Percentiles rank a stretch among this genome's conserved stretches.
Evolutionary conservation across 2,329 filamentous ascomycete species (phyloP).

Genomic region (Plectosphaerella sp.): DNA sequence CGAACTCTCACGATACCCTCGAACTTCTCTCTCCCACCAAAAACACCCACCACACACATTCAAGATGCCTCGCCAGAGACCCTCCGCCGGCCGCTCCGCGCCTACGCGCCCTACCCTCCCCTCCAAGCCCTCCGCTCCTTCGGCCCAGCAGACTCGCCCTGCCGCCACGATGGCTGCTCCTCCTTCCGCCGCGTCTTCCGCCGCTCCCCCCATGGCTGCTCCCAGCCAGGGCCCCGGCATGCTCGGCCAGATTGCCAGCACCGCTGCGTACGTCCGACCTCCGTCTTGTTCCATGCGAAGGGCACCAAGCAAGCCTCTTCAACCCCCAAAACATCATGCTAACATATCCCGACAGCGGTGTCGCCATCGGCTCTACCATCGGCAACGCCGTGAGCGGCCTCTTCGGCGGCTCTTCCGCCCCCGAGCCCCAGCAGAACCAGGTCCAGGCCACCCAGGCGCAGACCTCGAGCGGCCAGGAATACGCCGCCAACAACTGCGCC

Average conservation of each 20-base stretch:
- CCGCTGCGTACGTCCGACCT: constrained; percentile 75
- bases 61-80: constrained; percentile 70
- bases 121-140: constrained; percentile 40
- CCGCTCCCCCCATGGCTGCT: constrained; percentile 45
- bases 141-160: constrained; percentile 62
- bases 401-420: constrained; percentile 71
- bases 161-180: constrained; percentile 62
- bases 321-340: constrained; percentile 1
- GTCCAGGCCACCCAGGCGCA: constrained; percentile 38
- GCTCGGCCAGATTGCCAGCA: constrained; percentile 95
- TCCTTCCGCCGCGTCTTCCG: constrained; percentile 29
- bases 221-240: constrained; percentile 72
- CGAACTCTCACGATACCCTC: constrained; percentile 9
- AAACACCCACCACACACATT: constrained; percentile 10
- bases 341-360: constrained; percentile 61
- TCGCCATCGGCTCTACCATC: constrained; percentile 91
- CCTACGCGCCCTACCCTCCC: constrained; percentile 64
- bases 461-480: constrained; percentile 42
- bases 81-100: constrained; percentile 53
- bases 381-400: constrained; percentile 90
- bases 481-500: constrained; percentile 63
- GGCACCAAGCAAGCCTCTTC: background rate
- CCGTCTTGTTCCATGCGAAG: background rate
- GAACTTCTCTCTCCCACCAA: constrained; percentile 7
- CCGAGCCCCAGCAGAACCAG: constrained; percentile 47